Base-by-base conservation (phyloP, 1,284 basidiomycete species). In the Pseudozyma pruni region DNA sequence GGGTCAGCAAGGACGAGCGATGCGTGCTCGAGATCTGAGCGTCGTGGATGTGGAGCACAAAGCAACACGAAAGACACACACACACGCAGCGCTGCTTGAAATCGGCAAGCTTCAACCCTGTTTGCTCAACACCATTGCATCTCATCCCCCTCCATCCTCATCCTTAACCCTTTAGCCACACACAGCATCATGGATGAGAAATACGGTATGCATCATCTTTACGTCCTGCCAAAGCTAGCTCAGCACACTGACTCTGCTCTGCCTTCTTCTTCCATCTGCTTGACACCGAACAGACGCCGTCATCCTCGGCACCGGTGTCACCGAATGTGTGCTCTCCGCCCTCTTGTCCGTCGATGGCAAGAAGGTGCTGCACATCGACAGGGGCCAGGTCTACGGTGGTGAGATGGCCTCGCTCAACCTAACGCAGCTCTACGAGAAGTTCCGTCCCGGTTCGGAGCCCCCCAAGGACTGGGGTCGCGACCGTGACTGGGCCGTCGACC, bases 341-440 rank as follows among this genome's bases (percentile, higher is more conserved):
- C 72, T 82, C 20, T 60, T 99, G 76, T 98, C 95, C 27, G 95
- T 98, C 59, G 95, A 98, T 82, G 95, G 95, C 78, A 97, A 98
- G 88, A 99, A 98, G 87, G 96, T 99, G 74, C 89, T 99, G 39
- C 96, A 99, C 85, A 98, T 99, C 89, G 96, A 99, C 85, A 79
- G 95, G 74, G 98, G 98, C 82, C 93, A 98, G 84, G 98, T 98
- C 85, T 99, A 99, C 75, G 96, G 96, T 58, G 96, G 92, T 62
- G 96, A 98, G 83, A 93, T 93, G 82, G 96, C 96, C 50, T 94
- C 92, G 85, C 86, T 98, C 83, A 98, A 98, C 86, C 85, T 99
- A 75, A 96, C 94, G 17, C 95, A 98, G 89, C 89, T 98, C 69
- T 98, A 95, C 85, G 91, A 93, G 85, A 92, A 98, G 85, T 99